Evolutionary conservation across 2,329 filamentous ascomycete genomes (phyloP), one percentile per base, ranked within the genome.

Genomic region (Calonectria leucothoes): DNA sequence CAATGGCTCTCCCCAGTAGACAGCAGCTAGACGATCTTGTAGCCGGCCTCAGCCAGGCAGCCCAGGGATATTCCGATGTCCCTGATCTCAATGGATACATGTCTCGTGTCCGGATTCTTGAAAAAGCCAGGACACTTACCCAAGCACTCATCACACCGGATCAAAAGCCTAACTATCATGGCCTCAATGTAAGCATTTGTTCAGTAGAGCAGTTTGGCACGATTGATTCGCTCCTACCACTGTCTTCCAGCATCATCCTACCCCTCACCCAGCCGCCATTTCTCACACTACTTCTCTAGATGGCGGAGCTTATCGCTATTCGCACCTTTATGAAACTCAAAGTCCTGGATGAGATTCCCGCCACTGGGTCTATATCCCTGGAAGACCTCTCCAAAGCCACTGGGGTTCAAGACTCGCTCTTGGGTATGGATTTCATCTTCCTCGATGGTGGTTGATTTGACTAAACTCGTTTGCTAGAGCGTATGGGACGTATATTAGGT

Each of bases 131-230:
- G 68, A 39, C 77, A n/a, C 71, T 84, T 23, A 78, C 77, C 8
- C 75, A 80, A 29, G 71, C 81, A 10, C 72, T 82, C 35, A 77
- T 79, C 42, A 72, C 79, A 1, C 77, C 81, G 1, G 81, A 83
- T 33, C 76, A 81, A 75, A 78, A 75, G 20, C 81, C 81, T n/a
- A 82, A 82, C 51, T 81, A 83, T 49, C 82, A 83, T 74, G 81
- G 81, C 10, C 76, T 83, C 27, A 80, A 83, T 66, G 81, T 82
- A 42, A 52, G 81, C 66, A 45, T 66, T n/a, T 49, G n/a, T 1
- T 1, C 10, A 11, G 14, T 49, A 1, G 4, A 15, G n/a, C 12
- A 12, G 20, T 8, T 59, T 59, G 3, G 11, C 25, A 15, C 23
- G 15, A 48, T 23, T 23, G 8, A 10, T 48, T 48, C 29, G 20